A percentile compares a stretch with the other conserved stretches of the same genome.
Conservation (phyloP, 2,329 filamentous ascomycete genomes). For the Byssochlamys sp. region DNA sequence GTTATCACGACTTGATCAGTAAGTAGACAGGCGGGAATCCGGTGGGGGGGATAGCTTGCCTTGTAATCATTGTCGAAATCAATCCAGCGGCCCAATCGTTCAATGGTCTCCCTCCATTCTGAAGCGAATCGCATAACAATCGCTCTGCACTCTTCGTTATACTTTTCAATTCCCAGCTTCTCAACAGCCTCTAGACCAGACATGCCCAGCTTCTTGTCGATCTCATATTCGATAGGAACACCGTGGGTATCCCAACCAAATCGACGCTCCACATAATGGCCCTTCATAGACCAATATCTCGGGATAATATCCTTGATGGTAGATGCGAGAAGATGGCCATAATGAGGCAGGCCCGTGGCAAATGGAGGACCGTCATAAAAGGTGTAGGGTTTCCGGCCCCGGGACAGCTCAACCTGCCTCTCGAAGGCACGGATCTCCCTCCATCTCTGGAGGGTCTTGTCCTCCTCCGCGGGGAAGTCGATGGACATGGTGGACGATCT, state of each 20-base stretch:
- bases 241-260: slow-evolving; percentile 97
- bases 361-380: slow-evolving; percentile 88
- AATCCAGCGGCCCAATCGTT: slow-evolving; percentile 86
- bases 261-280: slow-evolving; percentile 78
- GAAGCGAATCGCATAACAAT: slow-evolving; percentile 85
- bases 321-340: slow-evolving; percentile 72
- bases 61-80: slow-evolving; percentile 98
- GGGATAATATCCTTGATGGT: slow-evolving; percentile 97
- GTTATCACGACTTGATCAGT: slow-evolving; percentile 7
- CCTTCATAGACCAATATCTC: slow-evolving; percentile 95
- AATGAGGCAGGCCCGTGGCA: slow-evolving; percentile 60
- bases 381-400: slow-evolving; percentile 73
- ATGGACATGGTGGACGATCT: slow-evolving; percentile 58
- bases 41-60: slow-evolving; percentile 32
- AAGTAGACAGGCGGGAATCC: not conserved
- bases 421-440: slow-evolving; percentile 85
- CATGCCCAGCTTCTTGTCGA: slow-evolving; percentile 89
- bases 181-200: slow-evolving; percentile 78
- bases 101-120: slow-evolving; percentile 82
- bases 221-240: slow-evolving; percentile 90
- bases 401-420: slow-evolving; percentile 75
- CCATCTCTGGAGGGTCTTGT: slow-evolving; percentile 75
- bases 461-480: slow-evolving; percentile 86
- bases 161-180: slow-evolving; percentile 75
- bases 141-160: slow-evolving; percentile 81